Evolutionary conservation across 768 basidiomycete species (phyloP).

Genomic region (Dentipellis fragilis): DNA sequence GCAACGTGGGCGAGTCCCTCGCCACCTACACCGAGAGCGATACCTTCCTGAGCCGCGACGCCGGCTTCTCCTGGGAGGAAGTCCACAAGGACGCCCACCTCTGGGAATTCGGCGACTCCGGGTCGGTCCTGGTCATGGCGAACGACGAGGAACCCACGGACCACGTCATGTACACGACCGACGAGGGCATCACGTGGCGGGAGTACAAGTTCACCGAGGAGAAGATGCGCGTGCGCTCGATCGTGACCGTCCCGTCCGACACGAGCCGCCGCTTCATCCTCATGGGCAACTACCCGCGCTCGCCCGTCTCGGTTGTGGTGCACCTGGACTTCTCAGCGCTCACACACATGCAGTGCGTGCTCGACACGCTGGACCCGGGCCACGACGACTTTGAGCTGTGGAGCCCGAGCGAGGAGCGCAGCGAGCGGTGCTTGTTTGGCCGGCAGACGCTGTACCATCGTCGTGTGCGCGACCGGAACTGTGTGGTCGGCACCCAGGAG

Average conservation of each 20-base stretch:
- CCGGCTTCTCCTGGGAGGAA: slow-evolving; percentile 97
- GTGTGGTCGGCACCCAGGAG: slow-evolving; percentile 66
- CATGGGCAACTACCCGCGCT: slow-evolving; percentile 50
- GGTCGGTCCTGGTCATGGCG: slow-evolving; percentile 84
- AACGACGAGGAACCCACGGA: slow-evolving; percentile 95
- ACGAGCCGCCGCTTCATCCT: slow-evolving; percentile 88
- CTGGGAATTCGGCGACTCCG: slow-evolving; percentile 98
- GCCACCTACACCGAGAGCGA: slow-evolving; percentile 79
- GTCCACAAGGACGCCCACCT: slow-evolving; percentile 96
- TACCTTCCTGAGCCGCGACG: slow-evolving; percentile 94
- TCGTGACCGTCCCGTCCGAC: slow-evolving; percentile 85
- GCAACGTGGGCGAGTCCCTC: slow-evolving; percentile 84
- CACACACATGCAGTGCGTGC: slow-evolving; percentile 58
- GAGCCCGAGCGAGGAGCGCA: slow-evolving; percentile 88
- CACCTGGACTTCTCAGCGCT: slow-evolving; percentile 86
- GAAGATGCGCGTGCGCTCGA: slow-evolving; percentile 59
- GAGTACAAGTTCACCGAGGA: slow-evolving; percentile 79
- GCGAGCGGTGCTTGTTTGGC: slow-evolving; percentile 86
- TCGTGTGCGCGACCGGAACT: slow-evolving; percentile 67
- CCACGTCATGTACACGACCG: slow-evolving; percentile 78
- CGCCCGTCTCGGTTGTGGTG: slow-evolving; percentile 47
- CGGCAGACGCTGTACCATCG: slow-evolving; percentile 90
- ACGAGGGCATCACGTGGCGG: slow-evolving; percentile 83
- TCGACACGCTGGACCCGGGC: slow-evolving; percentile 60
- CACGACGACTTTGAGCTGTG: slow-evolving; percentile 95